Evolutionary conservation across 495 filamentous ascomycete genomes (phyloP).

Genomic region (Penicillium silybi): DNA sequence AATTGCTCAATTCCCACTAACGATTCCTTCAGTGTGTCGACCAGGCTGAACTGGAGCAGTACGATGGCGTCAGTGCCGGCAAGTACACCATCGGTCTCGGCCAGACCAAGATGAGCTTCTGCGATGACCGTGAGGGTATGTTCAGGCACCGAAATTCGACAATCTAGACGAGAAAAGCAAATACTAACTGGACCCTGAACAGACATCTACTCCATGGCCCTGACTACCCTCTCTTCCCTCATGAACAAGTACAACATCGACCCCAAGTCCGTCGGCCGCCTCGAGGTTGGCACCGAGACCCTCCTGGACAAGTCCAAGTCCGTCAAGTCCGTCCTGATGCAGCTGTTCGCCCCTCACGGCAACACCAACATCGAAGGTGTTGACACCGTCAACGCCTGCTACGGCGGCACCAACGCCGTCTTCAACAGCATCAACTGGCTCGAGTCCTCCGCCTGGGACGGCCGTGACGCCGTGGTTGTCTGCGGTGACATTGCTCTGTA

Average conservation of each 20-base stretch:
- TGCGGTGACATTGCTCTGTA: constrained; percentile 98
- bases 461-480: constrained; percentile 87
- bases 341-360: constrained; percentile 79
- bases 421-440: constrained; percentile 98
- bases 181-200: background rate
- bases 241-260: constrained; percentile 93
- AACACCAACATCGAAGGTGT: constrained; percentile 95
- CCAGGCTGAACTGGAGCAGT: constrained; percentile 92
- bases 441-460: constrained; percentile 97
- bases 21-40: constrained; percentile 74
- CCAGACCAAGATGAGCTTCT: constrained; percentile 99
- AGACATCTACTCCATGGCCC: constrained; percentile 98
- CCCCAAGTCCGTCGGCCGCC: constrained; percentile 79
- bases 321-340: constrained; percentile 99
- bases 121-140: constrained; percentile 95
- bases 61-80: constrained; percentile 89
- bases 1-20: constrained; percentile 17
- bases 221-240: constrained; percentile 85
- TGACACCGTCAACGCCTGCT: constrained; percentile 96
- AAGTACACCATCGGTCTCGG: constrained; percentile 99
- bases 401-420: constrained; percentile 94
- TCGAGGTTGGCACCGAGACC: constrained; percentile 98
- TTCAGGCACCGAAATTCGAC: constrained; percentile 1
- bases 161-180: background rate
- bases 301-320: constrained; percentile 99